Percentiles rank a stretch among this genome's conserved stretches.
Conservation (phyloP, 2,329 filamentous ascomycete genomes). For the Hymenoscyphus fructigenus region DNA sequence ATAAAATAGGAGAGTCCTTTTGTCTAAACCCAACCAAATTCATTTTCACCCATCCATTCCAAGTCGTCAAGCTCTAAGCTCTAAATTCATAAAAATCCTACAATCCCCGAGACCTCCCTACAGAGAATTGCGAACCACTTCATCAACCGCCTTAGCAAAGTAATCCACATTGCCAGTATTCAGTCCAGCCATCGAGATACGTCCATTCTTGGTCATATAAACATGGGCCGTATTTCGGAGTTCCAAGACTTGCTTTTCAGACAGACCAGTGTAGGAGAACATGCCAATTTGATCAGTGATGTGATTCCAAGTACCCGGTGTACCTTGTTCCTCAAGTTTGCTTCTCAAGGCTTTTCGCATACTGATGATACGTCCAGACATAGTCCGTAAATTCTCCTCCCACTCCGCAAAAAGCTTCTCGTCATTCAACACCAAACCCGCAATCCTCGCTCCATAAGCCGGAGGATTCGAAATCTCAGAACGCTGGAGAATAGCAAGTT, state of each 20-base stretch:
- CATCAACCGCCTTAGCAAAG: constrained; percentile 85
- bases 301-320: constrained; percentile 92
- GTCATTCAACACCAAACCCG: constrained; percentile 81
- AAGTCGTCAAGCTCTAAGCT: background rate
- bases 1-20: too few species aligned
- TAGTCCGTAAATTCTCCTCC: constrained; percentile 83
- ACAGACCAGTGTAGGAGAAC: constrained; percentile 91
- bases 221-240: constrained; percentile 71
- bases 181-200: constrained; percentile 97
- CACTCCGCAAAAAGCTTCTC: constrained; percentile 79
- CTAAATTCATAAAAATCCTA: background rate
- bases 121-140: constrained; percentile 58
- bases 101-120: constrained; percentile 4
- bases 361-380: constrained; percentile 91
- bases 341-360: constrained; percentile 79
- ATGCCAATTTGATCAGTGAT: constrained; percentile 99
- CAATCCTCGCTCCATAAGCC: constrained; percentile 89
- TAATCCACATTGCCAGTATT: constrained; percentile 92
- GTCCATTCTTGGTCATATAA: constrained; percentile 96
- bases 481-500: constrained; percentile 91
- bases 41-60: too few species aligned
- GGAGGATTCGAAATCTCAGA: constrained; percentile 98
- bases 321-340: constrained; percentile 80
- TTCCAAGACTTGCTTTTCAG: constrained; percentile 69
- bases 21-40: too few species aligned